Percentiles rank a stretch among this genome's conserved stretches.
These are phyloP conservation scores for Nicotiana noctiflora DNA, from an alignment of 257 asterid genomes.

Conservation along the genomic window DNA sequence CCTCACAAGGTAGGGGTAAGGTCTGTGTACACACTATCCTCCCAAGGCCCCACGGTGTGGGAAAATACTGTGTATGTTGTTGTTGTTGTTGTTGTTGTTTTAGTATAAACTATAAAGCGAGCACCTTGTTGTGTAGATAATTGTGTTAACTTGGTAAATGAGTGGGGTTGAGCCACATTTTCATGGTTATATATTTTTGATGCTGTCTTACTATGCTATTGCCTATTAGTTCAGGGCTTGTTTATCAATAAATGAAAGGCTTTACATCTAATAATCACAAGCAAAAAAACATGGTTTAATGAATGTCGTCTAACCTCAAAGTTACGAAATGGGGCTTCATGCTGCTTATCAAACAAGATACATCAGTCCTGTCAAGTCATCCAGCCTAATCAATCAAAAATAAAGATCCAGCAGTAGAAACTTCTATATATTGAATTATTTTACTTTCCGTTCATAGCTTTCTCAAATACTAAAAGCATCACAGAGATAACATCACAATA, in stretches of 20 bases:
- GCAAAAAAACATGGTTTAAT: background rate
- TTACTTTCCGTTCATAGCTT: background rate
- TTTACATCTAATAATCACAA: background rate
- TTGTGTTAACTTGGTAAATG: background rate
- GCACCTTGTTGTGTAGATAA: background rate
- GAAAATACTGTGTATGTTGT: no score
- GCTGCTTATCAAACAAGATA: constrained; percentile 48
- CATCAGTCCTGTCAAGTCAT: constrained; percentile 44
- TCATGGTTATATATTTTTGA: background rate
- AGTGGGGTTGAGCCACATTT: background rate
- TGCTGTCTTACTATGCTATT: background rate
- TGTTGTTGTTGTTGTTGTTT: no score
- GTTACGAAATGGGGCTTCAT: constrained; percentile 33
- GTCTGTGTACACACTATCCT: no score
- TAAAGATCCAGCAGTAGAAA: constrained; percentile 23
- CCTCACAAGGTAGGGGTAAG: no score
- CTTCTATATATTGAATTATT: constrained; percentile 4
- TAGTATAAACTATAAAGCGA: no score
- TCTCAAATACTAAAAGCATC: background rate
- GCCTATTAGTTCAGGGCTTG: background rate
- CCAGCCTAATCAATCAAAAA: constrained; percentile 31
- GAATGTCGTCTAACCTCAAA: constrained; percentile 56
- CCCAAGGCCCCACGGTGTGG: no score
- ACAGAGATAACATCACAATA: background rate
- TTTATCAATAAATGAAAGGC: background rate